Base-by-base conservation (phyloP, 1,139 yeast species). In the Sugiyamaella sp. region DNA sequence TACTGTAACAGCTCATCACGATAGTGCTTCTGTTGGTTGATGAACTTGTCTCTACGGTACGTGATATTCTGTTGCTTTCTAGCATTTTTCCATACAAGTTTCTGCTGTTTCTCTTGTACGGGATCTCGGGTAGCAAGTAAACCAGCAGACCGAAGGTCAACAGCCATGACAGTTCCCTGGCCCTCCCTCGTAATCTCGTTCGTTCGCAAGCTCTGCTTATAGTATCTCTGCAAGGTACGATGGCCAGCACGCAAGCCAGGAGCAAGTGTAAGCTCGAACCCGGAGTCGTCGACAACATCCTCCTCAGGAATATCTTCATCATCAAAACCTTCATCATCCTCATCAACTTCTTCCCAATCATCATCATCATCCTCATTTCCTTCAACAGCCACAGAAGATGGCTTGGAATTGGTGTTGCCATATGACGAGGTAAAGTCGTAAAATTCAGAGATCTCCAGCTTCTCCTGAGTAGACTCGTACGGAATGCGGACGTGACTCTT, bases 131-230 rank as follows among this genome's bases (percentile, higher is more conserved):
- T 55, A 71, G 69, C 80, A 79, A 66, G 80, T 80, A 62, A 75
- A 71, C 49, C 80, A 71, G 46, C 80, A 69, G 60, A 77, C 72
- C 97, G 82, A 2, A 91, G 81, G 67, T 91, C 97, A 1, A 97
- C 97, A 32, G 97, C 96, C 66, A 89, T 79, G 25, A 93, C 86
- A 0, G 98, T 93, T 61, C 96, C 95, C 73, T 89, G 97, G 46
- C 97, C 98, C 68, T 90, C 97, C 29, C 85, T 78, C 42, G 86
- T 76, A 49, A 81, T 80, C 56, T 80, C 74, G 57, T 87, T 91
- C 1, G 96, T 95, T 53, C 85, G 83, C 62, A 89, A 73, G 67
- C 86, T 84, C 75, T 90, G 95, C 69, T 85, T 85, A 75, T 85
- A 91, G 72, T 91, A 93, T 66, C 95, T 80, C 49, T 85, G 88